Evolutionary conservation across 306 rosid genomes (phyloP).

Genomic region (Ammopiptanthus mongolicus): DNA sequence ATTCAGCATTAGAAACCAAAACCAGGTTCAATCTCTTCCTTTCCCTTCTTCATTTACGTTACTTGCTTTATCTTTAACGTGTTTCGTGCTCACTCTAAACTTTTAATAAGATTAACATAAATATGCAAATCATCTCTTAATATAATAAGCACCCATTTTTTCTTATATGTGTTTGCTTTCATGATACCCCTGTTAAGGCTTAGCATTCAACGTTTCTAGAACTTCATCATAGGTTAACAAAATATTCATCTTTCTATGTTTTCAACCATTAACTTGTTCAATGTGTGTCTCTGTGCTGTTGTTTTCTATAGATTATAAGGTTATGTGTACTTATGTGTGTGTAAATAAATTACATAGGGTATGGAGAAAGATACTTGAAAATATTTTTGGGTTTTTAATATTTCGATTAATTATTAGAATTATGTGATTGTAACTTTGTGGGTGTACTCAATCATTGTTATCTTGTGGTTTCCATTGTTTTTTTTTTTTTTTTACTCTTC

Average conservation of each 20-base stretch:
- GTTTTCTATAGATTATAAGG: too few relatives aligned
- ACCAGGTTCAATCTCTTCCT: conserved; percentile 43
- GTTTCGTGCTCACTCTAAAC: not conserved
- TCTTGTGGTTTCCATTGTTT: too few relatives aligned
- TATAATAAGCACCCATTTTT: conserved; percentile 45
- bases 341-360: not conserved
- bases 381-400: conserved; percentile 21
- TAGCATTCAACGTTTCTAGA: conserved; percentile 34
- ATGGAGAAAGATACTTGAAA: conserved; percentile 18
- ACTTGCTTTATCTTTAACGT: conserved; percentile 3
- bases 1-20: conserved; percentile 30
- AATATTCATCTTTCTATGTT: conserved; percentile 17
- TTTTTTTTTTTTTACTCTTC: conserved; percentile 26
- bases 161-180: conserved; percentile 15
- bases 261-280: too few relatives aligned
- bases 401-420: conserved; percentile 25
- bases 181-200: too few relatives aligned
- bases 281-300: too few relatives aligned
- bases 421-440: conserved; percentile 19
- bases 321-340: not conserved
- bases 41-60: not conserved
- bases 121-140: conserved; percentile 32
- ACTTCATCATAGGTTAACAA: conserved; percentile 39
- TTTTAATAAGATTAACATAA: not conserved
- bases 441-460: conserved; percentile 21